Evolutionary conservation across 305 asterid genomes (phyloP).

Genomic region (Plantago rigida): DNA sequence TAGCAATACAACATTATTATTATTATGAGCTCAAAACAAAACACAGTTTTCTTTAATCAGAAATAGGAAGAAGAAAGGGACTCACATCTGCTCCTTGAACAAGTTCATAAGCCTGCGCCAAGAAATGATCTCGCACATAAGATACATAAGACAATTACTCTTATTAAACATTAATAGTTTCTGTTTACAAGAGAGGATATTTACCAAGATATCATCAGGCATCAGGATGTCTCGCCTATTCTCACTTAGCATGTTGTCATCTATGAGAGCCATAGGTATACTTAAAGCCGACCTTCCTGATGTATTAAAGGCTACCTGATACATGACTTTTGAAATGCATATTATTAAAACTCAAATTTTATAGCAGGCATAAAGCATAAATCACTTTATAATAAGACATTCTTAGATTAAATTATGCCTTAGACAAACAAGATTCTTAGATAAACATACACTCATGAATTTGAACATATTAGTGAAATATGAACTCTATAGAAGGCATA

Average conservation of each 20-base stretch:
- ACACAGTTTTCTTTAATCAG: not conserved
- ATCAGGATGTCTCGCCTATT: constrained; percentile 37
- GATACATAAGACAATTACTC: not conserved
- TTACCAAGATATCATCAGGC: constrained; percentile 57
- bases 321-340: constrained; percentile 12
- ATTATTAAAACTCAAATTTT: not conserved
- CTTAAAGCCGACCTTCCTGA: constrained; percentile 36
- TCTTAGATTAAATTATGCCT: no score
- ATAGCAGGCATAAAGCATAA: no score
- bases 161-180: no score
- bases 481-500: no score
- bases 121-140: constrained; percentile 28
- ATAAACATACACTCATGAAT: no score
- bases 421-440: no score
- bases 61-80: constrained; percentile 22
- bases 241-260: constrained; percentile 35
- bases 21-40: no score
- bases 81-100: constrained; percentile 91
- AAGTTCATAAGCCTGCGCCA: constrained; percentile 85
- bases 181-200: not conserved
- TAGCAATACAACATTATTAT: no score
- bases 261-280: constrained; percentile 53
- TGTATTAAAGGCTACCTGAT: constrained; percentile 35
- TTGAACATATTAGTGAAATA: no score
- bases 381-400: no score